Conservation (phyloP, 176 grass and related monocot species). For the Eleusine coracana region DNA sequence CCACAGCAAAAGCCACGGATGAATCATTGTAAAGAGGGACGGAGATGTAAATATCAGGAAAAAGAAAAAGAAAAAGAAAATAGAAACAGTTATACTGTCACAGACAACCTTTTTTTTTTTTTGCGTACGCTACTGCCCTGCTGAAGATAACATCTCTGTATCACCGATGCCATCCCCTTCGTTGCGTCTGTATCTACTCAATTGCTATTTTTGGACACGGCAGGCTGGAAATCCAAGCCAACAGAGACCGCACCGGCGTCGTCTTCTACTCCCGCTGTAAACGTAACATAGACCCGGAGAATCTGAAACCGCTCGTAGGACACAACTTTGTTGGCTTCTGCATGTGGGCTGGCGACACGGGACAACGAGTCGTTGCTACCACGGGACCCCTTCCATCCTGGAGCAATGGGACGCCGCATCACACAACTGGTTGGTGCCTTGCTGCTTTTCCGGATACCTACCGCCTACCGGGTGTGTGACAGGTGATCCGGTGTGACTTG, state of each 20-base stretch:
- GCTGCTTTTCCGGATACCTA: constrained; percentile 16
- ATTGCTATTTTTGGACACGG: constrained; percentile 33
- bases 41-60: not conserved
- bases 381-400: constrained; percentile 27
- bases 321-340: constrained; percentile 28
- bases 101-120: not conserved
- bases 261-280: not conserved
- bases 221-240: not conserved
- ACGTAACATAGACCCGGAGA: constrained; percentile 11
- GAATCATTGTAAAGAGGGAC: constrained; percentile 22
- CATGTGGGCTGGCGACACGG: constrained; percentile 22
- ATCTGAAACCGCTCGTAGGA: constrained; percentile 19
- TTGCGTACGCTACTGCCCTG: not conserved
- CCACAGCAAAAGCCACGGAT: constrained; percentile 3
- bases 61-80: not conserved
- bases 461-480: not conserved
- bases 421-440: not conserved
- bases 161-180: not conserved
- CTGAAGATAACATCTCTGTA: constrained; percentile 5
- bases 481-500: not conserved
- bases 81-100: not conserved
- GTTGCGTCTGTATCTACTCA: constrained; percentile 12
- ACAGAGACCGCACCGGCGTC: not conserved
- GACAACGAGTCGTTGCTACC: constrained; percentile 5
- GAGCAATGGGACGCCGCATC: not conserved